These are phyloP conservation scores for Exophiala sp. DNA, from an alignment of 2,329 filamentous ascomycete species.

Conservation along the genomic window DNA sequence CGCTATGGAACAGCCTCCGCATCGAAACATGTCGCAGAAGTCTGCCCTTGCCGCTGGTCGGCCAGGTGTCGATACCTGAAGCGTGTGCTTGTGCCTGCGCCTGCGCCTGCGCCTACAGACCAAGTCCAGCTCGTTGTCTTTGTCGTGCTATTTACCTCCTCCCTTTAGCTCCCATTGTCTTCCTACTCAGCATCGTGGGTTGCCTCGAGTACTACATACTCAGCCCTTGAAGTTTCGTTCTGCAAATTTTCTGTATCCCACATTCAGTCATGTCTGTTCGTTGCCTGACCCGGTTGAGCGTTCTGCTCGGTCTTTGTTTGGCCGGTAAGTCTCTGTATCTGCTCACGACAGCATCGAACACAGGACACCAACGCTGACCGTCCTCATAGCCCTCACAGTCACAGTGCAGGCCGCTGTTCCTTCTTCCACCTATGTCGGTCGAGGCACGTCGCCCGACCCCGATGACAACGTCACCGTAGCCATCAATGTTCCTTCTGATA, in stretches of 20 bases:
- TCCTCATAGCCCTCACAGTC: slow-evolving; percentile 11
- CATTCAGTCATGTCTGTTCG: slow-evolving; percentile 3
- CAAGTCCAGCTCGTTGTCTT: too few relatives aligned
- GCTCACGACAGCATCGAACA: too few relatives aligned
- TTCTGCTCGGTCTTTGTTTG: slow-evolving; percentile 11
- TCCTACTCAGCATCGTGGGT: not conserved
- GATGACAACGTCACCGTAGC: slow-evolving; percentile 27
- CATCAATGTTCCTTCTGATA: slow-evolving; percentile 27
- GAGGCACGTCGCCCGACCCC: slow-evolving; percentile 13
- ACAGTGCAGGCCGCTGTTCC: slow-evolving; percentile 20
- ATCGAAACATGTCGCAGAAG: too few relatives aligned
- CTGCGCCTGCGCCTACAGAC: too few relatives aligned
- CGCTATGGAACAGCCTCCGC: too few relatives aligned
- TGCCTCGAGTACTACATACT: too few relatives aligned
- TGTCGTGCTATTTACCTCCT: not conserved
- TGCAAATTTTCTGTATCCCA: not conserved
- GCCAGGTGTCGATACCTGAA: too few relatives aligned
- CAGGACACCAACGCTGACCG: not conserved
- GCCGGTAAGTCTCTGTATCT: slow-evolving; percentile 12
- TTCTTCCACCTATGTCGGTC: slow-evolving; percentile 15
- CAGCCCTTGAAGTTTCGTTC: too few relatives aligned
- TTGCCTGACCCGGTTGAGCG: too few relatives aligned
- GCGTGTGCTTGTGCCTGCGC: too few relatives aligned
- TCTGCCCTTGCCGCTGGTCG: too few relatives aligned
- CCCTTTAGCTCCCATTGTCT: not conserved